Base-by-base conservation (phyloP, 345 rosid species). In the Eucalyptus marginata region DNA sequence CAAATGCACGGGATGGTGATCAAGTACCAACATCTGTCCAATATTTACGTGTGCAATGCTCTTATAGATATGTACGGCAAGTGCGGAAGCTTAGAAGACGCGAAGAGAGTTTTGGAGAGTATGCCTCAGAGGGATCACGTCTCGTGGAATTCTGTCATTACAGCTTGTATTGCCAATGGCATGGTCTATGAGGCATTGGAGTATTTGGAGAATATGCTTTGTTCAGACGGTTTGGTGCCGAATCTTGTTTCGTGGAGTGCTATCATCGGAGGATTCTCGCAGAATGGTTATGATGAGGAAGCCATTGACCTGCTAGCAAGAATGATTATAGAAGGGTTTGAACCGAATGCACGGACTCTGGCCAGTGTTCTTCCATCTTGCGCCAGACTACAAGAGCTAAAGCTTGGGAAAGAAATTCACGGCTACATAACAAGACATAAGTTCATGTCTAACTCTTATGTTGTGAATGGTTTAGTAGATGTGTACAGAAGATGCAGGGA, bases 301-400 rank as follows among this genome's bases (percentile, higher is more conserved):
- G 97, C 95, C 18, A 88, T 95, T 71, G 89, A 89, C 49, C 52
- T 93, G 91, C 89, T 94, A 15, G 66, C 80, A 44, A 90, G 93
- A 88, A 95, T 95, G 96, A 91, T 86, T 86, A 90, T 86, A 25
- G 92, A 93, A 88, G 96, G 97, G 49, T 85, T 93, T 51, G 88
- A 90, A 88, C 96, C 95, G 12, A 95, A 93, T 92, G 93, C 94
- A 7, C 93, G 91, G 68, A 94, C 96, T 85, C 89, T 95, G 64
- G 95, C 96, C 10, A 93, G 95, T 87, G 94, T 93, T 88, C 95
- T 94, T 88, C 97, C 97, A 71, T 94, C 97, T 29, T 94, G 96
- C 88, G 96, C 96, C 88, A 93, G 96, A 91, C 83, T 94, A 52
- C 92, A 80, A 81, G 91, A 91, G 76, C 91, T 93, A 86, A 90